Evolutionary conservation across 129 eudicot genomes (phyloP), one percentile per base, ranked within the genome.

Genomic region (Apium graveolens): DNA sequence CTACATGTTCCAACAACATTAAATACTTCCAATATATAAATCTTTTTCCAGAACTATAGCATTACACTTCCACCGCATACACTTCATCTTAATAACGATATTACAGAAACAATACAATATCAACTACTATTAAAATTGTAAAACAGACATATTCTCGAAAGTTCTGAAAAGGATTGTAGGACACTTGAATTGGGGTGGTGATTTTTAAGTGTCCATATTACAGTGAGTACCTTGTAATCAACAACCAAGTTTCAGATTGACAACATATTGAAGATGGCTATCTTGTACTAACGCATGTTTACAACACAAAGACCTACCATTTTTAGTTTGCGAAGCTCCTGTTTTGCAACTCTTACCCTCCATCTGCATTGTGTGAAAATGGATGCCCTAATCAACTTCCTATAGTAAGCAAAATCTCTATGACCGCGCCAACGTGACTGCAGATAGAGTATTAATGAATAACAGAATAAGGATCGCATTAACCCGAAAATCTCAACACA

Each of bases 341-440:
- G 87, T 84, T 83, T 90, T 70, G 91, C 96, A 73, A 86, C 63
- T 76, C 85, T 87, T 63, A 91, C 89, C 82, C 94, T 91, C 98
- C 98, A 95, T 86, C 97, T 87, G 83, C 96, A 88, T 83, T 95
- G 98, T 20, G 96, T 84, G 55, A 87, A 69, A 81, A 95, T 80
- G 57, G 95, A 85, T 75, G 96, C 90, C 80, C 85, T 75, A 80
- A 84, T 88, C 81, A 91, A 91, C 74, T 85, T 95, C 88, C 85
- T 90, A 78, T 85, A 84, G 79, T 90, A 83, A 13, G 88, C 79
- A 79, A 41, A 80, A 51, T 82, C 94, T 83, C 89, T 84, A 82
- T 92, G 89, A 87, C 97, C 88, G 73, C 96, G 92, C 96, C 96
- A 92, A 70, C 80, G 82, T n/a, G 96, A 90, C 99, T 95, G 90